phyloP scores from a whole-genome alignment of 2,329 filamentous ascomycete genomes.

The Aspergillus quadricinctus region DNA sequence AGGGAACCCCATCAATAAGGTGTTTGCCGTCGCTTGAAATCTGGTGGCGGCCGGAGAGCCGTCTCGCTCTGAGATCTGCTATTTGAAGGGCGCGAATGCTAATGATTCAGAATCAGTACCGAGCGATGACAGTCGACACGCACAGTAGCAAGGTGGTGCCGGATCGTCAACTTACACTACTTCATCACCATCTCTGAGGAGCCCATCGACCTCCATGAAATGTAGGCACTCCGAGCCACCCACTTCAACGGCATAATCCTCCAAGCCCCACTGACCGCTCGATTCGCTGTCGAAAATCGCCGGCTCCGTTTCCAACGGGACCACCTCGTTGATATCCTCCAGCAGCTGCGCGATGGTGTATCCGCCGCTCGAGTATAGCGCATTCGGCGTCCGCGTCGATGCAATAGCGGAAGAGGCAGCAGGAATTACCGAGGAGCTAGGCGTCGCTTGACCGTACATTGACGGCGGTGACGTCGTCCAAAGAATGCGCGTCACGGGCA shows the following conservation, averaged over 20 bases:
- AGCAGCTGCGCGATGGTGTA: slow-evolving; percentile 73
- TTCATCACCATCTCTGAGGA: slow-evolving; percentile 79
- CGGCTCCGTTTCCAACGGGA: slow-evolving; percentile 70
- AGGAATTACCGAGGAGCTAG: slow-evolving; percentile 15
- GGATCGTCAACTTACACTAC: slow-evolving; percentile 58
- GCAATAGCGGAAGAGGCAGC: slow-evolving; percentile 31
- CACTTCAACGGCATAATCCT: slow-evolving; percentile 84
- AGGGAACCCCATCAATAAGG: slow-evolving; percentile 79
- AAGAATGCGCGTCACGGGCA: slow-evolving; percentile 68
- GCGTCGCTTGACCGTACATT: slow-evolving; percentile 29
- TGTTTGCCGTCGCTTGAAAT: slow-evolving; percentile 75
- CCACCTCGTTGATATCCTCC: slow-evolving; percentile 69
- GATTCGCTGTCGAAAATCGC: slow-evolving; percentile 26
- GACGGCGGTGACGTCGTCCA: slow-evolving; percentile 58
- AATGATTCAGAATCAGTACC: slow-evolving; percentile 3
- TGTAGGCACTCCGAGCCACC: slow-evolving; percentile 84
- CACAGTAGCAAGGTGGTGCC: not conserved
- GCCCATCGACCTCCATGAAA: slow-evolving; percentile 65
- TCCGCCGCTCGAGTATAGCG: slow-evolving; percentile 43
- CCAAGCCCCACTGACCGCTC: slow-evolving; percentile 68
- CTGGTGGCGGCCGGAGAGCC: slow-evolving; percentile 72
- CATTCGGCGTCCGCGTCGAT: slow-evolving; percentile 32
- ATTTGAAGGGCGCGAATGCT: slow-evolving; percentile 75
- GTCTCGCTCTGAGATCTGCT: slow-evolving; percentile 68
- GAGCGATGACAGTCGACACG: not conserved